Conservation (phyloP, 345 rosid genomes). For the Salix caprea region DNA sequence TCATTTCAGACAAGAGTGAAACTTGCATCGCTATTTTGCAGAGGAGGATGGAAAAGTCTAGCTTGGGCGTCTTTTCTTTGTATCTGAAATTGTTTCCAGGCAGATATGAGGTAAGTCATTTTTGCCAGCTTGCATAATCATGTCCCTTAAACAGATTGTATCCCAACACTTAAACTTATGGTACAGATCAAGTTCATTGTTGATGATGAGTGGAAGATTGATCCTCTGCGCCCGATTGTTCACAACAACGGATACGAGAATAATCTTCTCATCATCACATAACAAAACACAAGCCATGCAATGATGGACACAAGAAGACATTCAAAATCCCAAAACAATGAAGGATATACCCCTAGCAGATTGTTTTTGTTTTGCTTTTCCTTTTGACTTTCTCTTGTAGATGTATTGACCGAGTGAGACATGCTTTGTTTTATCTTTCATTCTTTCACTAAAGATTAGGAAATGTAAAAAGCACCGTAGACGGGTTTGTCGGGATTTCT, state of each 20-base stretch:
- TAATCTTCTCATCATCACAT: conserved; percentile 65
- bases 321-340: neutral
- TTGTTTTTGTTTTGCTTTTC: neutral
- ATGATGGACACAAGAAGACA: neutral
- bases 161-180: conserved; percentile 11
- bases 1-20: neutral
- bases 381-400: neutral
- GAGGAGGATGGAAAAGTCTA: conserved; percentile 89
- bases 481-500: neutral
- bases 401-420: neutral
- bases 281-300: conserved; percentile 5
- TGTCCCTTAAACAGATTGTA: neutral
- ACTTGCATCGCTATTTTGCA: conserved; percentile 22
- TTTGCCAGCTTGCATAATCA: neutral
- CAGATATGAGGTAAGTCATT: conserved; percentile 61
- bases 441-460: neutral
- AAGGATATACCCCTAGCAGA: neutral
- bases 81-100: conserved; percentile 79
- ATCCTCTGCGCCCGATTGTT: conserved; percentile 84
- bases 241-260: conserved; percentile 57
- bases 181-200: conserved; percentile 85
- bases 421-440: neutral
- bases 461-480: neutral
- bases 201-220: conserved; percentile 90
- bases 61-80: conserved; percentile 59